Evolutionary conservation across 768 basidiomycete species (phyloP).

Genomic region (Agaricus blazei): DNA sequence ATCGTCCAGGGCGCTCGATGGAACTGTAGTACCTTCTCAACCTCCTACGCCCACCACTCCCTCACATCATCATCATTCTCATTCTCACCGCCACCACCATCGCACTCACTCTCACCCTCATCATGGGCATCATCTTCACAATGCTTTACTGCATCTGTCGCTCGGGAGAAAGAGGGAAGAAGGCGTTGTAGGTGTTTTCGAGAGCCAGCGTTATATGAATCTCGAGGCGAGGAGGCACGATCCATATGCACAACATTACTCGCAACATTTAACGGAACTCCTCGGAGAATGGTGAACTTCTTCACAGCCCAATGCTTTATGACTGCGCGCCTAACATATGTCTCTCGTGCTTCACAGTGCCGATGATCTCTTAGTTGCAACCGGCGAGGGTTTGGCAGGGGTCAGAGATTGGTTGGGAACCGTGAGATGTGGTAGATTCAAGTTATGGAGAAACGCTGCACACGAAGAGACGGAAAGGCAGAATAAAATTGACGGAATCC

Average conservation of each 20-base stretch:
- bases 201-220: slow-evolving; percentile 65
- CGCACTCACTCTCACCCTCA: slow-evolving; percentile 13
- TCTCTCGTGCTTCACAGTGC: slow-evolving; percentile 29
- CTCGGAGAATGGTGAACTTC: slow-evolving; percentile 37
- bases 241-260: slow-evolving; percentile 38
- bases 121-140: slow-evolving; percentile 22
- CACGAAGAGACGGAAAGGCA: slow-evolving; percentile 24
- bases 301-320: too few relatives aligned
- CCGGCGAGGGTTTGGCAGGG: slow-evolving; percentile 27
- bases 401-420: slow-evolving; percentile 47
- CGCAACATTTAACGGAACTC: slow-evolving; percentile 36
- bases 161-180: slow-evolving; percentile 32
- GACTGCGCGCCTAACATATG: background rate
- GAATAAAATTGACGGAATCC: slow-evolving; percentile 25
- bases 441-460: slow-evolving; percentile 28
- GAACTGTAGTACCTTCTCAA: background rate
- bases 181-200: slow-evolving; percentile 66
- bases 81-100: slow-evolving; percentile 15
- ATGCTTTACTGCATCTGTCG: slow-evolving; percentile 34
- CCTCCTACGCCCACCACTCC: slow-evolving; percentile 4
- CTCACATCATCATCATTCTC: slow-evolving; percentile 13
- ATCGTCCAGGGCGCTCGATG: slow-evolving; percentile 1
- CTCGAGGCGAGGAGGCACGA: slow-evolving; percentile 55
- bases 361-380: slow-evolving; percentile 45
- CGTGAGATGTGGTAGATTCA: slow-evolving; percentile 28